These are phyloP conservation scores for Penicillium cosmopolitanum DNA, from an alignment of 495 filamentous ascomycete species.

Conservation along the genomic window DNA sequence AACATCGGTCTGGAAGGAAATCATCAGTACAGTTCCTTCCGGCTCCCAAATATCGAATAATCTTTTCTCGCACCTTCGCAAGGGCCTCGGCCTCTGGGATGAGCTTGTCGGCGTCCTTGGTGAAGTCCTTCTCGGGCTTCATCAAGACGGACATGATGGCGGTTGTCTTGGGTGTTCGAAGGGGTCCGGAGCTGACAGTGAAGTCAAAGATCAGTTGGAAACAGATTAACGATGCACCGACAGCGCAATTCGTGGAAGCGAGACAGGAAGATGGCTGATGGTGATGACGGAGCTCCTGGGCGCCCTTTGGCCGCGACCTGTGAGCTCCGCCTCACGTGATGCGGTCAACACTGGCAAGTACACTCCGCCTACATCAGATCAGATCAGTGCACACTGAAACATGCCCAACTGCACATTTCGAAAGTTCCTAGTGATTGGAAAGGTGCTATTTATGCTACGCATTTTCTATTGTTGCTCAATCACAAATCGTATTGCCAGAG, in stretches of 20 bases:
- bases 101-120: conserved; percentile 88
- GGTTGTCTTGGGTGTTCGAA: conserved; percentile 17
- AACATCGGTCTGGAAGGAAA: conserved; percentile 65
- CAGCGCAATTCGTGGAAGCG: conserved; percentile 15
- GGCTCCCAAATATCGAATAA: not conserved
- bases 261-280: conserved; percentile 18
- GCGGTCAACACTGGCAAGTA: conserved; percentile 8
- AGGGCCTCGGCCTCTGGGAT: conserved; percentile 86
- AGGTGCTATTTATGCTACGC: too few species aligned
- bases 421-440: too few species aligned
- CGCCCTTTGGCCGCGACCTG: conserved; percentile 30
- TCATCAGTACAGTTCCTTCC: conserved; percentile 6
- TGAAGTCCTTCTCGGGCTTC: conserved; percentile 77
- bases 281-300: conserved; percentile 37
- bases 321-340: conserved; percentile 28
- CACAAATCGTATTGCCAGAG: too few species aligned
- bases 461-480: too few species aligned
- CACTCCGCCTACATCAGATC: not conserved
- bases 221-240: conserved; percentile 3
- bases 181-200: not conserved
- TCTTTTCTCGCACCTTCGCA: conserved; percentile 66
- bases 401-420: too few species aligned
- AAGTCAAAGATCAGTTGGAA: not conserved
- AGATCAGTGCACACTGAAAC: not conserved
- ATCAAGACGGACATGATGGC: conserved; percentile 63